Percentiles rank a stretch among this genome's conserved stretches.
Conservation (phyloP, 2,329 filamentous ascomycete species). For the Clarireedia homoeocarpa region DNA sequence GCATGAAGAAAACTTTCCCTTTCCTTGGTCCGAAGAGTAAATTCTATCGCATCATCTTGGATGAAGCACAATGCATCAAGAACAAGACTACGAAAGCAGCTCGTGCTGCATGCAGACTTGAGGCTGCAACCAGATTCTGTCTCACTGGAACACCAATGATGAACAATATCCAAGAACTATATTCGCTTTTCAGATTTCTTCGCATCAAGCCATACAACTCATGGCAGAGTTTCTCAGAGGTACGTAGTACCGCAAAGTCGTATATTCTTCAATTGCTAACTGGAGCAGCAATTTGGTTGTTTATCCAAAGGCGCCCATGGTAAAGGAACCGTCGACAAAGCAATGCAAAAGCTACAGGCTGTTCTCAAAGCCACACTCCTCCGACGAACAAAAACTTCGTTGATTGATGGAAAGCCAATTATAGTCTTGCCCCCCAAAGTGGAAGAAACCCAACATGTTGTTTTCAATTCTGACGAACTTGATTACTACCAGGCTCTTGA, state of each 20-base stretch:
- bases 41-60: slow-evolving; percentile 66
- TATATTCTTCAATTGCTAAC: slow-evolving; percentile 3
- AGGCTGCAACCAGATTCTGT: slow-evolving; percentile 59
- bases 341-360: slow-evolving; percentile 65
- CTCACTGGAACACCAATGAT: slow-evolving; percentile 84
- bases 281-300: slow-evolving; percentile 21
- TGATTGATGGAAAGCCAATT: slow-evolving; percentile 73
- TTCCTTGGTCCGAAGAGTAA: slow-evolving; percentile 52
- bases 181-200: slow-evolving; percentile 69
- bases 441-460: slow-evolving; percentile 52
- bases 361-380: slow-evolving; percentile 75
- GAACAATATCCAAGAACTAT: slow-evolving; percentile 74
- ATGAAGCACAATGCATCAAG: slow-evolving; percentile 78
- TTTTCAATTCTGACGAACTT: slow-evolving; percentile 59
- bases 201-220: slow-evolving; percentile 67
- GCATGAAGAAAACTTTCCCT: slow-evolving; percentile 28
- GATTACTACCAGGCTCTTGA: slow-evolving; percentile 61
- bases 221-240: slow-evolving; percentile 51
- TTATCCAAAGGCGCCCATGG: slow-evolving; percentile 20
- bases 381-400: slow-evolving; percentile 71
- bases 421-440: slow-evolving; percentile 59
- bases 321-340: slow-evolving; percentile 29
- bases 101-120: slow-evolving; percentile 49
- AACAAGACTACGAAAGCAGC: slow-evolving; percentile 58
- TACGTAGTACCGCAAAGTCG: slow-evolving; percentile 30